Evolutionary conservation across 78 protist species (phyloP).

Genomic region (Anaeramoeba ignava): DNA sequence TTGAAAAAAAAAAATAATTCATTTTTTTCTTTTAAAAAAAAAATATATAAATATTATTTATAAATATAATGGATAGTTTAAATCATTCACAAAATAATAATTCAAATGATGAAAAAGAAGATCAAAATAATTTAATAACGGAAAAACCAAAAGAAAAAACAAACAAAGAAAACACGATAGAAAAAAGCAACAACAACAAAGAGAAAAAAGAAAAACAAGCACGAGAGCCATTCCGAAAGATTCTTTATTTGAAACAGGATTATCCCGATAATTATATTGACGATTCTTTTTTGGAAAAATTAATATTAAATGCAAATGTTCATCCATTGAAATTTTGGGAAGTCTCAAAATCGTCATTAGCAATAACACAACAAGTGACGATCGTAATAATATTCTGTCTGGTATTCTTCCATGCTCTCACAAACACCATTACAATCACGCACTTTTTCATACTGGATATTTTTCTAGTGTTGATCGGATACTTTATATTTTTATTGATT

Average conservation of each 20-base stretch:
- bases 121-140: too few relatives aligned
- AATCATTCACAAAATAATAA: too few relatives aligned
- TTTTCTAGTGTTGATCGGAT: background rate
- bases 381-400: background rate
- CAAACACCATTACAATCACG: background rate
- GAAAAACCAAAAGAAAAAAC: too few relatives aligned
- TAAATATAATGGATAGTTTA: too few relatives aligned
- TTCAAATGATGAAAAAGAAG: too few relatives aligned
- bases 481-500: background rate
- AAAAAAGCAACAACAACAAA: too few relatives aligned
- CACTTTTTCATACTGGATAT: background rate
- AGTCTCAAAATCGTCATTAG: background rate
- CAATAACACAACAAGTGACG: background rate
- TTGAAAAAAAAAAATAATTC: too few relatives aligned
- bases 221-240: background rate
- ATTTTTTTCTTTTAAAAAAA: too few relatives aligned
- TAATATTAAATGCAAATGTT: background rate
- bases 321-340: background rate
- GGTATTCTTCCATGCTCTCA: background rate
- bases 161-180: too few relatives aligned
- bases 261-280: constrained; percentile 4
- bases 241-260: background rate
- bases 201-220: background rate
- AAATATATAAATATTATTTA: too few relatives aligned
- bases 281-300: background rate